Evolutionary conservation across 164 flowering plant genomes (phyloP).

Genomic region (Kalanchoe fedtschenkoi): DNA sequence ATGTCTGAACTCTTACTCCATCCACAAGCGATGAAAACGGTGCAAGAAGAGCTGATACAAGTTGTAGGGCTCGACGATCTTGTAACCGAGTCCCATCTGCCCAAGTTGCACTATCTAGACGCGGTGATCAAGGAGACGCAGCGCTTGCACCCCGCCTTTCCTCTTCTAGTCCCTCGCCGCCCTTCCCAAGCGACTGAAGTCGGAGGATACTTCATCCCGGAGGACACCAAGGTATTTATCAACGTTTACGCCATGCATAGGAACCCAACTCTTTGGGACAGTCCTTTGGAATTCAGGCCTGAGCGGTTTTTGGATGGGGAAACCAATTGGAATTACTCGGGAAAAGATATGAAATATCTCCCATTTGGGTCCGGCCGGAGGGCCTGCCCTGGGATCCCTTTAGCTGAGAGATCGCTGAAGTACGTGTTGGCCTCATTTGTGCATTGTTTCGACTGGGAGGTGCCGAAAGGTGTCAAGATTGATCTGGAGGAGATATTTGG

Average conservation of each 20-base stretch:
- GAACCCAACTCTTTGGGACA: slow-evolving; percentile 35
- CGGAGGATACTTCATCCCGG: slow-evolving; percentile 26
- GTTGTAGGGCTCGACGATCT: slow-evolving; percentile 16
- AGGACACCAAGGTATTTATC: slow-evolving; percentile 16
- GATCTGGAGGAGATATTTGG: slow-evolving; percentile 30
- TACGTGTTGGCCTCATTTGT: slow-evolving; percentile 23
- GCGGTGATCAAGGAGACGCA: slow-evolving; percentile 31
- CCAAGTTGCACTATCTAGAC: slow-evolving; percentile 20
- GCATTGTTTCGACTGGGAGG: slow-evolving; percentile 33
- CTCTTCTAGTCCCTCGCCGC: slow-evolving; percentile 17
- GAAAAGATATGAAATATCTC: slow-evolving; percentile 26
- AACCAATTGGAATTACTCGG: slow-evolving; percentile 15
- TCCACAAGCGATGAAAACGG: slow-evolving; percentile 18
- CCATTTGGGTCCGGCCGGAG: slow-evolving; percentile 57
- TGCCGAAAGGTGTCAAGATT: slow-evolving; percentile 14
- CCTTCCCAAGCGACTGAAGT: slow-evolving; percentile 12
- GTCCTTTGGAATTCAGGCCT: slow-evolving; percentile 29
- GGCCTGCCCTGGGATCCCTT: slow-evolving; percentile 29
- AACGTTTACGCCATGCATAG: slow-evolving; percentile 40
- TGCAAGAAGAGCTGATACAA: slow-evolving; percentile 17
- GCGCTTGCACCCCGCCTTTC: slow-evolving; percentile 22
- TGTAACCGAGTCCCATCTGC: slow-evolving; percentile 22
- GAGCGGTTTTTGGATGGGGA: slow-evolving; percentile 23
- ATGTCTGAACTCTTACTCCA: slow-evolving; percentile 26
- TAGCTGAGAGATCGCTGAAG: slow-evolving; percentile 27